phyloP scores from a whole-genome alignment of 768 basidiomycete genomes.

The Termitomyces sp. region DNA sequence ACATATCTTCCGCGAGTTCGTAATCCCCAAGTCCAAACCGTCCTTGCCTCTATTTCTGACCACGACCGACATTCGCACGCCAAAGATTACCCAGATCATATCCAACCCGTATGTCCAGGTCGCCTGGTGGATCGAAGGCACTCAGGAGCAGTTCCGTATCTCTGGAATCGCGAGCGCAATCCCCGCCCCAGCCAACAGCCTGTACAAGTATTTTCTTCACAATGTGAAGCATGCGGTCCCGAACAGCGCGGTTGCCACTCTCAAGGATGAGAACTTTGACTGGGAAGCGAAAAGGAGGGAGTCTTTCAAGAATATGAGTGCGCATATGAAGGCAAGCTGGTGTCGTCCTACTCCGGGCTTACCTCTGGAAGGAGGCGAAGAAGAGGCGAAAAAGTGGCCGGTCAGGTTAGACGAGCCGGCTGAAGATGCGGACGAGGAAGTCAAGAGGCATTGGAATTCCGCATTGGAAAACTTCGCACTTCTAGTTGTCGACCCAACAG shows the following conservation, averaged over 20 bases:
- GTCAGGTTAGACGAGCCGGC: constrained; percentile 41
- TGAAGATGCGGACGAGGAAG: constrained; percentile 32
- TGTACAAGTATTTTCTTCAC: constrained; percentile 27
- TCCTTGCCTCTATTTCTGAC: constrained; percentile 55
- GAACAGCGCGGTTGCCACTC: constrained; percentile 21
- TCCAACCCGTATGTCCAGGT: constrained; percentile 48
- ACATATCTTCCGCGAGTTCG: constrained; percentile 54
- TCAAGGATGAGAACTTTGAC: constrained; percentile 40
- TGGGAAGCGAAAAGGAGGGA: constrained; percentile 65
- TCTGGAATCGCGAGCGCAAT: constrained; percentile 51
- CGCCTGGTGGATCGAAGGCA: constrained; percentile 68
- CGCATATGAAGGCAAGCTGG: constrained; percentile 67
- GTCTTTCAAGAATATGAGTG: constrained; percentile 54
- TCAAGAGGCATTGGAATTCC: constrained; percentile 38
- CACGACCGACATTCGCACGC: constrained; percentile 68
- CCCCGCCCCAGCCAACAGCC: constrained; percentile 36
- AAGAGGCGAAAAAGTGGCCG: constrained; percentile 62
- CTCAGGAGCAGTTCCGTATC: constrained; percentile 72
- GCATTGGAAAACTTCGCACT: constrained; percentile 69
- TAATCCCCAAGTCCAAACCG: constrained; percentile 36
- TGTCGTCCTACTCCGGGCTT: constrained; percentile 63
- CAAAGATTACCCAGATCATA: constrained; percentile 57
- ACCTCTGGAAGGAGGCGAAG: constrained; percentile 41
- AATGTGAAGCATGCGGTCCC: constrained; percentile 9
- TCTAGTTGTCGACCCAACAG: constrained; percentile 62